Evolutionary conservation across 192 early-diverging fungal species (phyloP), one percentile per base, ranked within the genome.

Genomic region (Coemansia sp.): DNA sequence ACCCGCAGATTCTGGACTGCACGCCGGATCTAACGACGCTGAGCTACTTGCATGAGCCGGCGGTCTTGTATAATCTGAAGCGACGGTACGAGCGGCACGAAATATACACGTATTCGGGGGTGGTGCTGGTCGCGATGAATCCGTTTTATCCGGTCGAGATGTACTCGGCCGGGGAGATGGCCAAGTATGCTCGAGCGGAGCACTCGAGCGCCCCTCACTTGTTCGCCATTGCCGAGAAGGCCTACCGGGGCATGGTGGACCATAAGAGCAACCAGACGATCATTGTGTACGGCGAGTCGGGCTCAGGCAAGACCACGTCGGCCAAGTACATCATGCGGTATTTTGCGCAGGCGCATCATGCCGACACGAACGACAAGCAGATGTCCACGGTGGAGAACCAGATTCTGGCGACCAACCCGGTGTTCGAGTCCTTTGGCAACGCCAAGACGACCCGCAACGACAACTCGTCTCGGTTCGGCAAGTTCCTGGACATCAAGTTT

Each of bases 251-350:
- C 62, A 93, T 99, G 90, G 89, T 94, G 55, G 81, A 90, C 26
- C 89, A 95, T 53, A 76, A 87, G 57, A 85, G 85, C 61, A 97
- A 99, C 83, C 96, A 99, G 81, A 93, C 94, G 8, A 94, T 99
- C 67, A 93, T 99, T 59, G 94, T 97, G 32, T 93, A 90, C 17
- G 96, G 96, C 59, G 95, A 99, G 70, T 91, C 87, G 62, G 91
- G 93, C 73, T 96, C 96, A 18, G 96, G 96, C 69, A 99, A 99
- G 62, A 99, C 96, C 18, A 90, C 89, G 40, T 89, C 84, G 62
- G 95, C 96, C 18, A 94, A 94, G 59, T 97, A 91, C 75, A 93
- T 99, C 50, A 99, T 99, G 95, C 80, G 94, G 39, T 97, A 97
- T 71, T 96, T 96, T 87, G 86, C 86, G 12, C 85, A 86, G 34